These are phyloP conservation scores for Fraxinus ornus DNA, from an alignment of 305 asterid species.

Conservation along the genomic window DNA sequence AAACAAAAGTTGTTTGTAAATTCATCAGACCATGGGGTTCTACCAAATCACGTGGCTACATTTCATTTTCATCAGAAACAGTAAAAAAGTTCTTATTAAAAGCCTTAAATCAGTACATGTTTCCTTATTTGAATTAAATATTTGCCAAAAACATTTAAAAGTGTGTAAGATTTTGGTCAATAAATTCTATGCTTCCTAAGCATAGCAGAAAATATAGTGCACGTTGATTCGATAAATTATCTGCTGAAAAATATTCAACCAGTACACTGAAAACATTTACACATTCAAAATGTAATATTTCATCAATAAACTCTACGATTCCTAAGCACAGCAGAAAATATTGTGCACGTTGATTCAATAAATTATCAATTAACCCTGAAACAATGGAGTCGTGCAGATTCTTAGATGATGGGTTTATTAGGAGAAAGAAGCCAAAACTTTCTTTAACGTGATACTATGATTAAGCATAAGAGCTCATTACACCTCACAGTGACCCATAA, in stretches of 20 bases:
- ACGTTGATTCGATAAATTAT: background rate
- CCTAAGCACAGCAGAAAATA: background rate
- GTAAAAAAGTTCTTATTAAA: background rate
- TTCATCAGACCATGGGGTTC: background rate
- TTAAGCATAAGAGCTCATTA: background rate
- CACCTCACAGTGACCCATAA: background rate
- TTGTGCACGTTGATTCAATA: background rate
- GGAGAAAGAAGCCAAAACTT: background rate
- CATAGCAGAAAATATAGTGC: background rate
- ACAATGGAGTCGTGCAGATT: background rate
- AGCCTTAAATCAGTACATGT: background rate
- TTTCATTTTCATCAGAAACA: background rate
- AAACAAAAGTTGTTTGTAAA: background rate
- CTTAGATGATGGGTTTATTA: background rate
- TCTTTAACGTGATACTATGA: background rate
- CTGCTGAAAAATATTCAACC: background rate
- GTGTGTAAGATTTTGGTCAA: background rate
- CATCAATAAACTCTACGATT: background rate
- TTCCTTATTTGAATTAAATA: background rate
- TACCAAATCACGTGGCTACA: background rate
- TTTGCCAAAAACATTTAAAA: background rate
- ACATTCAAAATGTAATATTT: background rate
- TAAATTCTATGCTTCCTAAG: background rate
- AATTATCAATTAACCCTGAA: background rate
- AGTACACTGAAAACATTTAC: background rate